Conservation (phyloP, 148 eudicot species). For the Rhododendron mucronatum region DNA sequence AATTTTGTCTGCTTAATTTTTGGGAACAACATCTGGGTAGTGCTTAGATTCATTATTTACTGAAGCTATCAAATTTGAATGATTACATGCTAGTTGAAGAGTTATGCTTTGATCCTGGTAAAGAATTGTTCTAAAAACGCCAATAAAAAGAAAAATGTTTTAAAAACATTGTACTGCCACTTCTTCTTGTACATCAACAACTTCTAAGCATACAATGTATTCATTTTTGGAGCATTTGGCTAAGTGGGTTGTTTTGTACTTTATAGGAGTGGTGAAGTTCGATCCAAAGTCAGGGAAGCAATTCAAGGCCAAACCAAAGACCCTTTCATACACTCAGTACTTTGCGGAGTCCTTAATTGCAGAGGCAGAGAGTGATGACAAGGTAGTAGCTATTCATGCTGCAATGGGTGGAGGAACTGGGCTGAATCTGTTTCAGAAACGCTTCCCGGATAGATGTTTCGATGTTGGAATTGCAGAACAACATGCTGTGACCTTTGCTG, state of each 20-base stretch:
- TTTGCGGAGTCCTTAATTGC: constrained; percentile 38
- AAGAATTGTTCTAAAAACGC: neutral
- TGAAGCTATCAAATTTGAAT: neutral
- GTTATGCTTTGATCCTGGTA: neutral
- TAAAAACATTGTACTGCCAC: neutral
- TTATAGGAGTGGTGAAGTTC: constrained; percentile 28
- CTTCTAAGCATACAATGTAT: neutral
- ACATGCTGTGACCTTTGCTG: constrained; percentile 46
- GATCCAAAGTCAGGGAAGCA: constrained; percentile 30
- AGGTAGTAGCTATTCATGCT: constrained; percentile 40
- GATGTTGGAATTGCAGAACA: constrained; percentile 49
- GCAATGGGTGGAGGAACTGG: constrained; percentile 52
- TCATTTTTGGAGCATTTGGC: neutral
- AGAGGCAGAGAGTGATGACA: constrained; percentile 37
- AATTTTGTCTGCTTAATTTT: neutral
- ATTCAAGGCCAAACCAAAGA: constrained; percentile 16
- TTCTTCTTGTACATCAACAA: neutral
- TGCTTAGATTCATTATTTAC: neutral
- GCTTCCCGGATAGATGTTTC: constrained; percentile 28
- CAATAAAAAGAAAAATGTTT: neutral
- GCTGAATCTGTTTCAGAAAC: constrained; percentile 28
- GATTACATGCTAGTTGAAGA: neutral
- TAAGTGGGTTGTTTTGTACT: neutral
- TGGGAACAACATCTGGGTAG: neutral
- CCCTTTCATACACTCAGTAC: constrained; percentile 34